These are phyloP conservation scores for Fraxinus anomala DNA, from an alignment of 257 asterid genomes.

Conservation along the genomic window DNA sequence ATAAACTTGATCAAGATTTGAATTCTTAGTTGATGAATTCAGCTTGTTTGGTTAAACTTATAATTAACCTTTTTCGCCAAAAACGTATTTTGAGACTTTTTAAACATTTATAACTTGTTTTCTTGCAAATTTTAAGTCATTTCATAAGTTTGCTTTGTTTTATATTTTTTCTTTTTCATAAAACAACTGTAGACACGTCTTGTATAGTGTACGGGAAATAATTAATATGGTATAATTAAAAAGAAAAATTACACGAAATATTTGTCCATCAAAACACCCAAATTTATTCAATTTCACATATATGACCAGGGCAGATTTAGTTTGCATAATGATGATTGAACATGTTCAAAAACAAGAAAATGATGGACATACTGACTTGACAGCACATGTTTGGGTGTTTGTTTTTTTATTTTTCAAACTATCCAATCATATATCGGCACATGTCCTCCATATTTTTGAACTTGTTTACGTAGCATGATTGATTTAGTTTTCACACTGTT, in stretches of 20 bases:
- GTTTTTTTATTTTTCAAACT: too few relatives aligned
- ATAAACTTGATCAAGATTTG: background rate
- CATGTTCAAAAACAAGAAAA: too few relatives aligned
- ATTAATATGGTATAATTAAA: background rate
- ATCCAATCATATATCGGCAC: too few relatives aligned
- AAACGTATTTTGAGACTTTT: background rate
- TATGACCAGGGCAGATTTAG: too few relatives aligned
- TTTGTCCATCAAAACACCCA: background rate
- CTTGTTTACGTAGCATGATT: too few relatives aligned
- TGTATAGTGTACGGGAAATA: background rate
- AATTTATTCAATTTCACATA: too few relatives aligned
- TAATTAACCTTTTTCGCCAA: background rate
- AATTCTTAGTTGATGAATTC: background rate
- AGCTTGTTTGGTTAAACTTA: background rate
- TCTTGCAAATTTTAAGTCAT: background rate
- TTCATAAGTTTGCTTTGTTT: background rate
- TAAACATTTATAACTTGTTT: background rate
- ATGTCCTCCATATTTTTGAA: too few relatives aligned
- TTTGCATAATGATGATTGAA: too few relatives aligned
- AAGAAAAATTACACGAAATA: background rate
- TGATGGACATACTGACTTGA: too few relatives aligned
- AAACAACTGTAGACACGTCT: background rate
- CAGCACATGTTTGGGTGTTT: too few relatives aligned
- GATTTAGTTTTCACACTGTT: background rate
- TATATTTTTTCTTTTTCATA: background rate